These are phyloP conservation scores for Pseudogymnoascus sp. DNA, from an alignment of 2,329 filamentous ascomycete genomes.

Conservation along the genomic window DNA sequence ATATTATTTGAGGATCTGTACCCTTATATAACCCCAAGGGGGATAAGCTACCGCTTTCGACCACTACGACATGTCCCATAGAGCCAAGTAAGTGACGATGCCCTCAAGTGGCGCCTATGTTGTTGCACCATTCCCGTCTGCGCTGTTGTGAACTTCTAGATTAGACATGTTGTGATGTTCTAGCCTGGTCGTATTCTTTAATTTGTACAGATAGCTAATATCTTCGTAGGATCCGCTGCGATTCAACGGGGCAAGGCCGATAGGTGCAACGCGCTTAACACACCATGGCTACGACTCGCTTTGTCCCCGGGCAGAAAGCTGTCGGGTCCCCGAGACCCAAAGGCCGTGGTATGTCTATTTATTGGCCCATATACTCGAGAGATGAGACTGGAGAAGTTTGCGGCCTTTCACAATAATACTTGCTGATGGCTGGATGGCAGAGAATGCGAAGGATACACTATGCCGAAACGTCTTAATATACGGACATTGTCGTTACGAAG, in stretches of 20 bases:
- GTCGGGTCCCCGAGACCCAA: slow-evolving; percentile 51
- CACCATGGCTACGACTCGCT: slow-evolving; percentile 28
- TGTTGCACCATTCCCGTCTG: neutral
- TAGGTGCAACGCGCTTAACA: slow-evolving; percentile 21
- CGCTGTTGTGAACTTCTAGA: neutral
- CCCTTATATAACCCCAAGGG: slow-evolving; percentile 7
- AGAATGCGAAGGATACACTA: slow-evolving; percentile 76
- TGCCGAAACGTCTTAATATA: slow-evolving; percentile 93
- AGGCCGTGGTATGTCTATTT: slow-evolving; percentile 41
- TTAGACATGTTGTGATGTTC: neutral
- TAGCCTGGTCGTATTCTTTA: neutral
- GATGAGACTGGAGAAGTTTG: neutral
- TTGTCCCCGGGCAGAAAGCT: slow-evolving; percentile 28
- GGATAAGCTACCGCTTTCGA: slow-evolving; percentile 8
- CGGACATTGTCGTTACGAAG: slow-evolving; percentile 85
- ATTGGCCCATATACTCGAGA: neutral
- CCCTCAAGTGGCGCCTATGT: neutral
- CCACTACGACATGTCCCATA: slow-evolving; percentile 9
- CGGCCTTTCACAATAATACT: neutral
- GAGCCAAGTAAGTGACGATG: neutral
- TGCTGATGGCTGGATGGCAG: slow-evolving; percentile 34
- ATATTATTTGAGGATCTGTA: slow-evolving; percentile 1
- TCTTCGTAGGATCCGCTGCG: slow-evolving; percentile 23
- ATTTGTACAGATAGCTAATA: slow-evolving; percentile 15
- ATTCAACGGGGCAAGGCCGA: slow-evolving; percentile 26